Conservation (phyloP, 805 yeast genomes). For the Candida easanensis region DNA sequence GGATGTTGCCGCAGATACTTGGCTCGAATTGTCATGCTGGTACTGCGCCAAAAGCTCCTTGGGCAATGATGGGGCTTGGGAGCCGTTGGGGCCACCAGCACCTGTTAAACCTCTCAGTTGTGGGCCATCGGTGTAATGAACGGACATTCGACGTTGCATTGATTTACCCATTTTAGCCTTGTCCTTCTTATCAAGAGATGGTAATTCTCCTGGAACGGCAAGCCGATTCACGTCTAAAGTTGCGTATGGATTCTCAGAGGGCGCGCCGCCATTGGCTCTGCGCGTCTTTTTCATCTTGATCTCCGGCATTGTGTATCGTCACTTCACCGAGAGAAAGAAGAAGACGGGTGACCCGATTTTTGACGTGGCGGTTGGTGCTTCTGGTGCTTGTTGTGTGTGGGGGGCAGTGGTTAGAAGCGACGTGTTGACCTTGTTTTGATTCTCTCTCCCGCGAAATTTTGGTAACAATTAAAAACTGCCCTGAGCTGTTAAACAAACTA, state of each 20-base stretch:
- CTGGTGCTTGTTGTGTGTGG: too few relatives aligned
- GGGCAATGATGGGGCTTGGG: conserved; percentile 31
- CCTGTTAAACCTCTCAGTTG: conserved; percentile 12
- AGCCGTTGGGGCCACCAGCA: conserved; percentile 3
- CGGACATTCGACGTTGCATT: conserved; percentile 44
- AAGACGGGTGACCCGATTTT: too few relatives aligned
- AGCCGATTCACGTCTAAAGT: conserved; percentile 11
- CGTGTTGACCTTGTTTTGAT: background rate
- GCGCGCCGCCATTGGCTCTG: background rate
- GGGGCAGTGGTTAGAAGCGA: too few relatives aligned
- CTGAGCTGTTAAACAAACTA: too few relatives aligned
- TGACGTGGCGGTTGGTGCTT: too few relatives aligned
- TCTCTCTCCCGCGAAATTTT: background rate
- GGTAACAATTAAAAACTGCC: too few relatives aligned
- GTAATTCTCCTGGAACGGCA: conserved; percentile 21
- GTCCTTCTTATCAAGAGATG: conserved; percentile 33
- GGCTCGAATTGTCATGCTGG: conserved; percentile 4
- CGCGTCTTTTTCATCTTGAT: conserved; percentile 4
- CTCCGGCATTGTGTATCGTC: conserved; percentile 1
- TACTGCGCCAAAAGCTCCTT: conserved; percentile 19
- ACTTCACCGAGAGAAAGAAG: background rate
- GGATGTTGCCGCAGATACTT: background rate
- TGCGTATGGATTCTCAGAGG: conserved; percentile 16
- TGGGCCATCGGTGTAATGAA: conserved; percentile 30
- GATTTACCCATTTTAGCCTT: conserved; percentile 38